These are phyloP conservation scores for Ceratobasidium sp. DNA, from an alignment of 1,284 basidiomycete species.

Conservation along the genomic window DNA sequence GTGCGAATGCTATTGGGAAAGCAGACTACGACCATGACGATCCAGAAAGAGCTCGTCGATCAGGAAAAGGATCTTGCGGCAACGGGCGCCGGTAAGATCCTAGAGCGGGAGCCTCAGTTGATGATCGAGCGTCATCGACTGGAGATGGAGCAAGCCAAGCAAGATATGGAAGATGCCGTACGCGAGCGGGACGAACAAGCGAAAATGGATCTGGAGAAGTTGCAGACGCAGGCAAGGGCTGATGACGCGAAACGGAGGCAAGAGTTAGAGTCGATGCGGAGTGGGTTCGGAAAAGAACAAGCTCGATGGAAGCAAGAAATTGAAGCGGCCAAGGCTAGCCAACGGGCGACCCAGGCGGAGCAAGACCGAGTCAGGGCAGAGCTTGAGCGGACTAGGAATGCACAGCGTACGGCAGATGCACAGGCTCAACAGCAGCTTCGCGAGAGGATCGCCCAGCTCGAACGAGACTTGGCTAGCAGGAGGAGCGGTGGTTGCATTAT, in stretches of 20 bases:
- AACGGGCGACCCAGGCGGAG: not conserved
- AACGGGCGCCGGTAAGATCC: conserved; percentile 10
- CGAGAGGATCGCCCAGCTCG: not conserved
- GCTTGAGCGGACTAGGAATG: not conserved
- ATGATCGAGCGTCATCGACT: not conserved
- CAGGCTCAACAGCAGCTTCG: not conserved
- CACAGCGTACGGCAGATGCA: not conserved
- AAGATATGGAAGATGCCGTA: conserved; percentile 22
- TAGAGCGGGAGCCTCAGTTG: conserved; percentile 1
- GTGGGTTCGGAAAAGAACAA: conserved; percentile 13
- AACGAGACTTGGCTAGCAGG: not conserved
- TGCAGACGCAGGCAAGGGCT: not conserved
- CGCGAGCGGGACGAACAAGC: conserved; percentile 23
- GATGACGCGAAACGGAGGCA: conserved; percentile 20
- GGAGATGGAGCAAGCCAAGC: conserved; percentile 25
- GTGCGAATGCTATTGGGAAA: conserved; percentile 12
- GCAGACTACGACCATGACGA: not conserved
- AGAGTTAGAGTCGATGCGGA: conserved; percentile 15
- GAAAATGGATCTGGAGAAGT: conserved; percentile 8
- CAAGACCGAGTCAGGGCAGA: not conserved
- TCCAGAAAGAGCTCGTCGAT: conserved; percentile 30
- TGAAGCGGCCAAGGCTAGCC: not conserved
- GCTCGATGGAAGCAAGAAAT: conserved; percentile 12
- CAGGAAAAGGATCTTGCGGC: conserved; percentile 9
- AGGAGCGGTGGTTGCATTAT: conserved; percentile 2